Evolutionary conservation across 129 eudicot genomes (phyloP).

Genomic region (Arctium lappa): DNA sequence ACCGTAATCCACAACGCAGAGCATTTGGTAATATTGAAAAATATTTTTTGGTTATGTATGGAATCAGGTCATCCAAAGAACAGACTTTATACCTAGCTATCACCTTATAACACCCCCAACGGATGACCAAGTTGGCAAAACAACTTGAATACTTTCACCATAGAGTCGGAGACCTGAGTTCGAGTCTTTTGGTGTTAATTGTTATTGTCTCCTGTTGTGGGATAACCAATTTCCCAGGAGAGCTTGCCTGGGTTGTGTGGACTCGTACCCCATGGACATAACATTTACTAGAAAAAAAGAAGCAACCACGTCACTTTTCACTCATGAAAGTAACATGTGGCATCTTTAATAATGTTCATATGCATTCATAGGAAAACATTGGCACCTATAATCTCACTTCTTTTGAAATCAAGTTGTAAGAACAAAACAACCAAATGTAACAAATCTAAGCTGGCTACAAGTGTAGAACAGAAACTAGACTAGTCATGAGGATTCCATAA

Average conservation of each 20-base stretch:
- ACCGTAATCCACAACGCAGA: not conserved
- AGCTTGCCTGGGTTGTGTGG: not conserved
- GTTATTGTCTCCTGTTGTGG: not conserved
- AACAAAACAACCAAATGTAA: not conserved
- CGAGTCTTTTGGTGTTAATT: not conserved
- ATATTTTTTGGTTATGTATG: not conserved
- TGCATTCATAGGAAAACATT: not conserved
- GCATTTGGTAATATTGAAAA: not conserved
- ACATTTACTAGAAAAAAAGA: not conserved
- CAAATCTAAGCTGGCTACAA: not conserved
- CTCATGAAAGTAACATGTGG: constrained; percentile 8
- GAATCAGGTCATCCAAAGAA: not conserved
- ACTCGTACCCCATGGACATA: not conserved
- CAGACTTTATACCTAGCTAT: constrained; percentile 1
- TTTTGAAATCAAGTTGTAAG: not conserved
- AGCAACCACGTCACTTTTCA: not conserved
- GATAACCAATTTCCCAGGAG: not conserved
- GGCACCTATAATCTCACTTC: not conserved
- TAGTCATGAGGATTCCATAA: not conserved
- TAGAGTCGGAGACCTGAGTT: not conserved
- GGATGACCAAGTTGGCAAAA: not conserved
- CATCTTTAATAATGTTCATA: not conserved
- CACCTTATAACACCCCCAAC: constrained; percentile 7
- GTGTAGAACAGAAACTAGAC: not conserved
- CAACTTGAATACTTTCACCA: not conserved